These are phyloP conservation scores for Globisporangium nagaii DNA, from an alignment of 352 stramenopile genomes.

Conservation along the genomic window DNA sequence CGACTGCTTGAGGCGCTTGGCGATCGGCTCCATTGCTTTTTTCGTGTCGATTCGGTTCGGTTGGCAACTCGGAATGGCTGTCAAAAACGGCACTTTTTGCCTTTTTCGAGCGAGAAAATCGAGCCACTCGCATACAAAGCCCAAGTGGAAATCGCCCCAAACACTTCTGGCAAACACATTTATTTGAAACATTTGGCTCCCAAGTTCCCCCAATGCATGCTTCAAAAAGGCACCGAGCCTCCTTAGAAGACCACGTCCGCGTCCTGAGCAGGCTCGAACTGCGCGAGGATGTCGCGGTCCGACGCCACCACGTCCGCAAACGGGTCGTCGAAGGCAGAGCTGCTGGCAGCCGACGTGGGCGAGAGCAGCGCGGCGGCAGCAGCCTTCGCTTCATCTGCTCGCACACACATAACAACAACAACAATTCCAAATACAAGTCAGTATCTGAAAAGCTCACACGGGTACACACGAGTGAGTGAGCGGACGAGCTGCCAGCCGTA, in stretches of 20 bases:
- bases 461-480: background rate
- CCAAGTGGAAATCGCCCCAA: too few relatives aligned
- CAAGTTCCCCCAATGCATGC: too few relatives aligned
- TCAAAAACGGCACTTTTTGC: too few relatives aligned
- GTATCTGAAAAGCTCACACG: background rate
- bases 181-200: too few relatives aligned
- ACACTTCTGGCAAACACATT: too few relatives aligned
- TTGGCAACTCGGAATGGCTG: too few relatives aligned
- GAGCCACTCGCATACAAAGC: too few relatives aligned
- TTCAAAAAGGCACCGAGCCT: background rate
- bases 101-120: too few relatives aligned
- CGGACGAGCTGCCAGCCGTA: too few relatives aligned
- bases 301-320: slow-evolving; percentile 67
- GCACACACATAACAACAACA: background rate
- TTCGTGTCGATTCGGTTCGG: too few relatives aligned
- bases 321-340: slow-evolving; percentile 45
- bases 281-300: slow-evolving; percentile 75
- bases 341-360: slow-evolving; percentile 9
- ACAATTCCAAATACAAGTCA: background rate
- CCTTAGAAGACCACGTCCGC: slow-evolving; percentile 78
- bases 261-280: slow-evolving; percentile 69
- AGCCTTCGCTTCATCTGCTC: slow-evolving; percentile 10
- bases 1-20: slow-evolving; percentile 77
- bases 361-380: slow-evolving; percentile 11
- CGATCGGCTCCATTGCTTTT: slow-evolving; percentile 62